These are phyloP conservation scores for Moesziomyces parantarcticus DNA, from an alignment of 1,284 basidiomycete species.

Conservation along the genomic window DNA sequence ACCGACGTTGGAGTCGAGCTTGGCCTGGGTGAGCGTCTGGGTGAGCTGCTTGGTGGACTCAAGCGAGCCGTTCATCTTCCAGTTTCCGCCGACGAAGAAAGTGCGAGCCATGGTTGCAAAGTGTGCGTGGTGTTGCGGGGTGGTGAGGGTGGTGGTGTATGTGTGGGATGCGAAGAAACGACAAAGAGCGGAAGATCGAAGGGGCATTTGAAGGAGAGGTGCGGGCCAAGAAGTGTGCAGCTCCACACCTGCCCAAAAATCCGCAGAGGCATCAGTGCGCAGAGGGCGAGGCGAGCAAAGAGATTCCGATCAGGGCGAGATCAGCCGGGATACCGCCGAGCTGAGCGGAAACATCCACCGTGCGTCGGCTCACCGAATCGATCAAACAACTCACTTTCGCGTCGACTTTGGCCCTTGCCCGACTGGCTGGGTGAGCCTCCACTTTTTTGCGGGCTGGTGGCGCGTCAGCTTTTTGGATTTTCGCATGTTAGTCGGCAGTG, in stretches of 20 bases:
- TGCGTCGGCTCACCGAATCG: background rate
- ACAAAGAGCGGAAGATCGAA: background rate
- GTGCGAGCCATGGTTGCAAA: conserved; percentile 53
- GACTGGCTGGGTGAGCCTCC: background rate
- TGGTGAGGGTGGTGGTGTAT: background rate
- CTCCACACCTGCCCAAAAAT: background rate
- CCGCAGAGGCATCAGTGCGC: too few relatives aligned
- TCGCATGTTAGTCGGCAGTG: background rate
- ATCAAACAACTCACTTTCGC: background rate
- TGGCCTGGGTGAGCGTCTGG: conserved; percentile 51
- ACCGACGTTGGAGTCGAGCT: conserved; percentile 63
- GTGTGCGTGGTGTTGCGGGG: background rate
- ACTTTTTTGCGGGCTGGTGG: background rate
- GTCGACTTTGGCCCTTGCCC: background rate
- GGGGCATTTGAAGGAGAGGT: background rate
- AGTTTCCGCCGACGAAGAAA: conserved; percentile 66
- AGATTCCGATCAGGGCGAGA: background rate
- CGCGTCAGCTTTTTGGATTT: conserved; percentile 6
- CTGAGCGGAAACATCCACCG: background rate
- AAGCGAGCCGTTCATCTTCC: conserved; percentile 68
- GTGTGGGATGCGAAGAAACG: conserved; percentile 10
- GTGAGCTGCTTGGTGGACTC: conserved; percentile 63
- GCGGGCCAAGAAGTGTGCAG: background rate
- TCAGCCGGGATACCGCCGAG: background rate
- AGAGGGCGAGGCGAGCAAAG: too few relatives aligned